These are phyloP conservation scores for Schwanniomyces sp. DNA, from an alignment of 805 yeast genomes.

Conservation along the genomic window DNA sequence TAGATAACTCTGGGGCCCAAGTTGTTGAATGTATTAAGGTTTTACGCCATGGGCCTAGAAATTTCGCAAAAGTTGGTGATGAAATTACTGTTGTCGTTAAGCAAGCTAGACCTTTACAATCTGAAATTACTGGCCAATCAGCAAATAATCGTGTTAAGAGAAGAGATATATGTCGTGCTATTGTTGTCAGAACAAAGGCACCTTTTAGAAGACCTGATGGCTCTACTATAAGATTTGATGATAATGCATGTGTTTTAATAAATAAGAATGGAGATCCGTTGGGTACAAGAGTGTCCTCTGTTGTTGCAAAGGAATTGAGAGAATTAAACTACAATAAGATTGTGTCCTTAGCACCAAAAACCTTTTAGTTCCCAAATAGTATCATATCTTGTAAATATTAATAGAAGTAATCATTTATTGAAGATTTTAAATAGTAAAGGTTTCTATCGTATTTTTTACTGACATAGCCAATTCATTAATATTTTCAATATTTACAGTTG, in stretches of 20 bases:
- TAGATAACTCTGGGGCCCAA: conserved; percentile 95
- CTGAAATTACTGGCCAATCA: conserved; percentile 70
- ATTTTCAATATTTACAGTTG: conserved; percentile 9
- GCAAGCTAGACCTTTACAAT: conserved; percentile 77
- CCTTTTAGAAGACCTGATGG: conserved; percentile 81
- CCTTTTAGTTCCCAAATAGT: conserved; percentile 13
- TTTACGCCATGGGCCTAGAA: conserved; percentile 80
- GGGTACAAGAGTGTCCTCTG: conserved; percentile 89
- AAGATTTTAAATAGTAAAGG: not conserved
- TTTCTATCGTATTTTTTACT: conserved; percentile 13
- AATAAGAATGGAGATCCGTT: conserved; percentile 92
- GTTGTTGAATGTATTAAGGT: conserved; percentile 96
- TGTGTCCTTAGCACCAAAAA: conserved; percentile 85
- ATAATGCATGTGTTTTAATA: conserved; percentile 93
- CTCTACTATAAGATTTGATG: conserved; percentile 82
- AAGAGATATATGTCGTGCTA: conserved; percentile 95
- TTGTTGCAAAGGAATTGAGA: conserved; percentile 87
- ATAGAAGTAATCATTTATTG: not conserved
- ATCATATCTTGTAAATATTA: conserved; percentile 4
- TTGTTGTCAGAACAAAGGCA: conserved; percentile 89
- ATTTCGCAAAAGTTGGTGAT: conserved; percentile 86
- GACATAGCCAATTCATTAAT: conserved; percentile 16
- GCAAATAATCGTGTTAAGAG: conserved; percentile 82
- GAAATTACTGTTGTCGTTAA: conserved; percentile 92
- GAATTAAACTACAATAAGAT: conserved; percentile 82